These are phyloP conservation scores for Rosa hybrid DNA, from an alignment of 331 rosid species.

Conservation along the genomic window DNA sequence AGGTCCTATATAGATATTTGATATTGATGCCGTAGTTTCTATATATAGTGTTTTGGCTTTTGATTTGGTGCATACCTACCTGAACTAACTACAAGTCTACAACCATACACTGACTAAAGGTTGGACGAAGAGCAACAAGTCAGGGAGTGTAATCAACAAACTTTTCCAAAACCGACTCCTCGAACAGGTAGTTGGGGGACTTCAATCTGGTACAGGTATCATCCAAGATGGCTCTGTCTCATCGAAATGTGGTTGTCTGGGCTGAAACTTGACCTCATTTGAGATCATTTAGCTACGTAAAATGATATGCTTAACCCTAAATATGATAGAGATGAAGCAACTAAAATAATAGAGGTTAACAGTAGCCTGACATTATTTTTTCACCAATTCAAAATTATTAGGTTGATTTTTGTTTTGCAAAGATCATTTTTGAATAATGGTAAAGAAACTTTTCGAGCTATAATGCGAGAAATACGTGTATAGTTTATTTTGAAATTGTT, in stretches of 20 bases:
- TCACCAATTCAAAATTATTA: background rate
- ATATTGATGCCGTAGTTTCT: background rate
- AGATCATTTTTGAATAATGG: too few species aligned
- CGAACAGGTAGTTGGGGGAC: background rate
- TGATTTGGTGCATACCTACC: background rate
- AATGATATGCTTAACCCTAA: too few species aligned
- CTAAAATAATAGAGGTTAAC: too few species aligned
- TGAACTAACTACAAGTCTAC: background rate
- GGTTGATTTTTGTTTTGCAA: too few species aligned
- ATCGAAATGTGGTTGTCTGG: background rate
- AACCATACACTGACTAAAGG: background rate
- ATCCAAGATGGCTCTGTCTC: background rate
- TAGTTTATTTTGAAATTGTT: too few species aligned
- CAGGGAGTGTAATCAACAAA: background rate
- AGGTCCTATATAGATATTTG: background rate
- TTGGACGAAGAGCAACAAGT: background rate
- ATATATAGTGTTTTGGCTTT: background rate
- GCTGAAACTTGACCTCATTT: background rate
- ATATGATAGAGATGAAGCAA: too few species aligned
- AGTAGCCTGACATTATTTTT: background rate
- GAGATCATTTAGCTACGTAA: background rate
- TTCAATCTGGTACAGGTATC: background rate
- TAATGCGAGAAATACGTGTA: too few species aligned
- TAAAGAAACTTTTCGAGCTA: too few species aligned
- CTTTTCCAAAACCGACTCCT: background rate